Evolutionary conservation across 2,329 filamentous ascomycete species (phyloP).

Genomic region (Pyrenochaeta sp.): DNA sequence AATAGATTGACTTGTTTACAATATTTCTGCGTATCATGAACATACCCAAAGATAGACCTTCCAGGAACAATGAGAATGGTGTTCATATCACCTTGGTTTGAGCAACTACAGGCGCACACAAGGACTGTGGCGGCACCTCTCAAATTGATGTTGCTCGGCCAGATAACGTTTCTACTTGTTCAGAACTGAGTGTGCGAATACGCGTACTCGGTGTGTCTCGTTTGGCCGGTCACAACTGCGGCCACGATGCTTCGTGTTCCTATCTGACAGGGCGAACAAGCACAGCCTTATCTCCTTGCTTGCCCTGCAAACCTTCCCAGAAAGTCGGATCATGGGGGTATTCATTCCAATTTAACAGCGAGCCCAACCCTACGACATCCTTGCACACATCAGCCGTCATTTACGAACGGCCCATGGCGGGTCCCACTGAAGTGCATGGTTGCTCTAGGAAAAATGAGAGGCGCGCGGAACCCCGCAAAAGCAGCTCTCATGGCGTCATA

Average conservation of each 20-base stretch:
- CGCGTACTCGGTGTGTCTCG: not conserved
- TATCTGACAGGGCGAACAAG: not conserved
- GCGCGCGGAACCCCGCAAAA: conserved; percentile 1
- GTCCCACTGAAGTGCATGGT: not conserved
- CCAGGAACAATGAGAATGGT: too few species aligned
- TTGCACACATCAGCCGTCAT: conserved; percentile 1
- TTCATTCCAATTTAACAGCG: not conserved
- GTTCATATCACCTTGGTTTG: too few species aligned
- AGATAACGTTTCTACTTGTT: too few species aligned
- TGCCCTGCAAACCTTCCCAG: not conserved
- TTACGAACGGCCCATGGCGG: not conserved
- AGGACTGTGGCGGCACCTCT: too few species aligned
- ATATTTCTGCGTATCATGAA: too few species aligned
- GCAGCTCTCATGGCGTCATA: not conserved
- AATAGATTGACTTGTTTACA: too few species aligned
- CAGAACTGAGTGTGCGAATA: too few species aligned
- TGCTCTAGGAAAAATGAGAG: not conserved
- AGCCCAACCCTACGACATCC: not conserved
- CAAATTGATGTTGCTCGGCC: not conserved
- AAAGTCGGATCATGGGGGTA: not conserved
- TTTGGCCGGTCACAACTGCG: not conserved
- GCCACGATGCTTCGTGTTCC: not conserved
- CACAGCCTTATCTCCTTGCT: not conserved
- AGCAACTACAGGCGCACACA: too few species aligned
- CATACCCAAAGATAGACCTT: too few species aligned